phyloP scores from a whole-genome alignment of 1,139 yeast species.

The Eremothecium coryli region DNA sequence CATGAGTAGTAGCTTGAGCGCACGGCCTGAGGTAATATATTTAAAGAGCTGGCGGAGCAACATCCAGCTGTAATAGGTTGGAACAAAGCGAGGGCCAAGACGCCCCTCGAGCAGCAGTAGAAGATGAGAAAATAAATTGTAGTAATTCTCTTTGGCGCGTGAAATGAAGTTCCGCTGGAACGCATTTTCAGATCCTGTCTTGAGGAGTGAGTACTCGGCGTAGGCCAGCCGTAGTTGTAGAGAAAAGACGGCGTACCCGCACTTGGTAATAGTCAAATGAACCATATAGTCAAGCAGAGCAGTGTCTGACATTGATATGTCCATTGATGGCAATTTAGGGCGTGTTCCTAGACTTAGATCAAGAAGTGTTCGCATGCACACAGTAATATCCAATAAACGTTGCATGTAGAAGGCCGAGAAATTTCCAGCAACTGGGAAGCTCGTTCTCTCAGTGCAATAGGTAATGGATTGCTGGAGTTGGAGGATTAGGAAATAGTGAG shows the following conservation, averaged over 20 bases:
- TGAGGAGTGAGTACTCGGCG: constrained; percentile 2
- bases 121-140: not conserved
- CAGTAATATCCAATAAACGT: not conserved
- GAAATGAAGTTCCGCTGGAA: not conserved
- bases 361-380: too few relatives aligned
- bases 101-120: not conserved
- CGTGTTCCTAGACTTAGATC: not conserved
- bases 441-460: constrained; percentile 1
- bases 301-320: not conserved
- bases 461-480: constrained; percentile 1
- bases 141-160: constrained; percentile 1
- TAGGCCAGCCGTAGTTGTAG: constrained; percentile 1
- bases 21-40: not conserved
- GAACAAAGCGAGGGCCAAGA: not conserved
- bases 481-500: not conserved
- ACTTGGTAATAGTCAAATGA: not conserved
- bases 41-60: not conserved
- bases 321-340: not conserved
- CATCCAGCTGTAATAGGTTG: constrained; percentile 1
- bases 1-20: too few relatives aligned
- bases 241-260: constrained; percentile 1
- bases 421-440: not conserved
- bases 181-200: not conserved
- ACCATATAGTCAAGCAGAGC: not conserved
- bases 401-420: not conserved